Base-by-base conservation (phyloP, 1,284 basidiomycete species). In the Ceratobasidium sp. region DNA sequence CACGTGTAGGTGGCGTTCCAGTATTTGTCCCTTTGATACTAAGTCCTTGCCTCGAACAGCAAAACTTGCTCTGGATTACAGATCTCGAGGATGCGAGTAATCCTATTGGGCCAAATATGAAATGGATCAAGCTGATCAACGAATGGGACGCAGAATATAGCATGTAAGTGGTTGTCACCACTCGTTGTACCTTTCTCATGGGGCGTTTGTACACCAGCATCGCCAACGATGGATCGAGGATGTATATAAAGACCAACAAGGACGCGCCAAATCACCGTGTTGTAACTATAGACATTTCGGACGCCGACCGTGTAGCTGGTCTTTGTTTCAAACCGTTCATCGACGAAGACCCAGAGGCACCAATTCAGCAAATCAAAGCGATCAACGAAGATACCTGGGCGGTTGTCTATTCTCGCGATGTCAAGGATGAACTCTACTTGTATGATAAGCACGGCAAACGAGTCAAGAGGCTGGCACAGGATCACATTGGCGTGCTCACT, bases 401-500 rank as follows among this genome's bases (percentile, higher is more conserved):
- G 9, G 80, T 92, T 16, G 83, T 87, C 61, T 94, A 93, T 84
- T 91, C 91, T 78, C 86, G 89, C 75, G 91, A 95, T 78, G 93
- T 93, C 79, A 92, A 91, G 78, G 92, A 95, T 79, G 92, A 94
- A 81, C 84, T 95, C 48, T 93, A 93, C 81, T 81, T 95, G 71
- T 90, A 92, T 82, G 85, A 88, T 53, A 61, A 77, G 71, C 81
- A 83, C 0, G 94, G 94, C 46, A 81, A 85, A 77, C 84, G 83
- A 64, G 78, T 92, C 71, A 82, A 84, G 49, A 88, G 89, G 5
- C 81, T 95, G 19, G 88, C 87, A 1, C 82, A 86, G 5, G 88
- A 92, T 61, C 89, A 92, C 65, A 89, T 96, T 34, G 94, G 94
- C 29, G 85, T 90, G 3, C 86, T 90, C 46, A 83, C 83, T 14